Base-by-base conservation (phyloP, 345 rosid species). In the Hibiscus mutabilis region DNA sequence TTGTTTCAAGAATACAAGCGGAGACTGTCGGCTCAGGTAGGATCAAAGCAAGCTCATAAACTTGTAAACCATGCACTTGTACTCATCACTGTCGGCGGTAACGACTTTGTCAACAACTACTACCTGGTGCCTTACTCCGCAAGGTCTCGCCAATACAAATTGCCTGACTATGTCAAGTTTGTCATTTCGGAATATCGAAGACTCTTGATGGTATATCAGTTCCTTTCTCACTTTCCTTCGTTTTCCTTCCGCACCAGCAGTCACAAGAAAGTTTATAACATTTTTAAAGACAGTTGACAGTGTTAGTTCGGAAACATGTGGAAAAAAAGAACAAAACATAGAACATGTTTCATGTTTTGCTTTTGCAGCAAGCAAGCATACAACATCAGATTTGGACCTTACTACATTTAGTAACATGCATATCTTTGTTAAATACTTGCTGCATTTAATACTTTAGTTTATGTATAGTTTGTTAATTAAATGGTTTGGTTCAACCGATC, bases 101-200 rank as follows among this genome's bases (percentile, higher is more conserved):
- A 88, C 15, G 90, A 88, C 64, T 88, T 88, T 69, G 90, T 88
- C 16, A 88, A 88, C 62, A 88, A 86, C 71, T 88, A 86, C 68
- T 88, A 71, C 71, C 68, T 87, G 76, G 76, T 80, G 51, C 90
- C 86, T 5, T 51, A 12, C 72, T 86, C 88, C 7, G 82, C 83
- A 6, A 75, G 89, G 44, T 85, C 88, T 47, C 79, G 76, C 58
- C 87, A 88, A 66, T 88, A n/a, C 49, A 3, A 80, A 21, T 15
- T 88, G 60, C 80, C 84, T 0, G 79, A 77, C 40, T 86, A 80
- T 70, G 87, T 84, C 72, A 59, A n/a, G 61, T 80, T 58, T 57
- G 73, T 88, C 78, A 80, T 88, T 37, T 77, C 77, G 0, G 85
- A 88, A 67, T 88, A 77, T 74, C 65, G 35, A n/a, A 83, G 86